Evolutionary conservation across 805 yeast genomes (phyloP).

Genomic region (Metschnikowia rubicola): DNA sequence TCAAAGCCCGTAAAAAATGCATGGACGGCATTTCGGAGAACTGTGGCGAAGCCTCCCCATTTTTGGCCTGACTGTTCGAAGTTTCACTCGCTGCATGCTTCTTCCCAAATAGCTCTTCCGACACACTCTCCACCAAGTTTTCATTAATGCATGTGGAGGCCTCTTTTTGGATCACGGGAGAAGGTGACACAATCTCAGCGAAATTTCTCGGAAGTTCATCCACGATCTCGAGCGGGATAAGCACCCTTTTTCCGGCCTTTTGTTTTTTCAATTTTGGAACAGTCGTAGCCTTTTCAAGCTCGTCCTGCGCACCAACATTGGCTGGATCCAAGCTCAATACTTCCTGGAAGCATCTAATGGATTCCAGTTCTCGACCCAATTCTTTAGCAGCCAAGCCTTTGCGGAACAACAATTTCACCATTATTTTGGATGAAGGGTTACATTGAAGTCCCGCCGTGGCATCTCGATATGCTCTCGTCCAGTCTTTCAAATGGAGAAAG

Average conservation of each 20-base stretch:
- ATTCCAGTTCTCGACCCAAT: slow-evolving; percentile 21
- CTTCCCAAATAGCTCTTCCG: slow-evolving; percentile 13
- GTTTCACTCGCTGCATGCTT: neutral
- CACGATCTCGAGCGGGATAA: slow-evolving; percentile 40
- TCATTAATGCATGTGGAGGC: neutral
- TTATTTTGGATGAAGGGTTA: slow-evolving; percentile 28
- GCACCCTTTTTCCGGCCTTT: slow-evolving; percentile 2
- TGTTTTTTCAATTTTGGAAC: slow-evolving; percentile 11
- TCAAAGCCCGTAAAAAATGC: slow-evolving; percentile 25
- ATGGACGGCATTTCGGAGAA: slow-evolving; percentile 24
- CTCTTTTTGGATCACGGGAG: neutral
- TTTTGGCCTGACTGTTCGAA: neutral
- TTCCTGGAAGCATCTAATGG: slow-evolving; percentile 27
- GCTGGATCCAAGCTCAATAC: slow-evolving; percentile 42
- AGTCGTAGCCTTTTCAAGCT: slow-evolving; percentile 21
- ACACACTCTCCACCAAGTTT: slow-evolving; percentile 1
- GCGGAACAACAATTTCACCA: slow-evolving; percentile 51
- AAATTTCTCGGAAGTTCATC: slow-evolving; percentile 38
- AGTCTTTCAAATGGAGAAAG: slow-evolving; percentile 49
- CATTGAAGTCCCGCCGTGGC: slow-evolving; percentile 47
- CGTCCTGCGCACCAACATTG: slow-evolving; percentile 38
- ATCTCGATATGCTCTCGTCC: slow-evolving; percentile 46
- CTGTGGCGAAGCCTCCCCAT: neutral
- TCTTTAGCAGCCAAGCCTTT: slow-evolving; percentile 40
- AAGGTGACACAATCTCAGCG: slow-evolving; percentile 3